phyloP scores from a whole-genome alignment of 208 protist genomes.

The Trypanosoma brucei region DNA sequence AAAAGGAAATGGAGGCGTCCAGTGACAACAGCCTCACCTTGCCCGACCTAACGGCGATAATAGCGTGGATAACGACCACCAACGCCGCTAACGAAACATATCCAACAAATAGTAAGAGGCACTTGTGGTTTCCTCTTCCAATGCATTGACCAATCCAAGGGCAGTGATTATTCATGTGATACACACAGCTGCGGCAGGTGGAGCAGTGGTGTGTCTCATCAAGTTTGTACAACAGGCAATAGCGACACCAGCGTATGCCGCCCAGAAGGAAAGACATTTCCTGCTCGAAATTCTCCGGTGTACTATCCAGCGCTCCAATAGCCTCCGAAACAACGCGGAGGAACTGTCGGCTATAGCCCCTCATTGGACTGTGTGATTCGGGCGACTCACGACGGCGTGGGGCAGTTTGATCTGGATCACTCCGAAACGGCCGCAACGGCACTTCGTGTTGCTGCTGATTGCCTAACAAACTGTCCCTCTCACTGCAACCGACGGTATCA shows the following conservation, averaged over 20 bases:
- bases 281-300: conserved; percentile 18
- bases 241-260: conserved; percentile 41
- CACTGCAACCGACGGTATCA: neutral
- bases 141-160: conserved; percentile 77
- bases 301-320: conserved; percentile 11
- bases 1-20: neutral
- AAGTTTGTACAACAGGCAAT: conserved; percentile 69
- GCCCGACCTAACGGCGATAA: neutral
- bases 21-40: neutral
- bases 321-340: conserved; percentile 9
- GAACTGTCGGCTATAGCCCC: conserved; percentile 2
- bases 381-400: too few species aligned
- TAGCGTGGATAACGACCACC: neutral
- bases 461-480: neutral
- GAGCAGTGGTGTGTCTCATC: conserved; percentile 79
- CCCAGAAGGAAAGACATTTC: conserved; percentile 58
- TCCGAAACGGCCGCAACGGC: too few species aligned
- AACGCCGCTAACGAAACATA: conserved; percentile 18
- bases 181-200: conserved; percentile 69
- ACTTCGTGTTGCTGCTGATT: neutral
- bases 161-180: conserved; percentile 76
- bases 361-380: too few species aligned
- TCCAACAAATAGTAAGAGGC: conserved; percentile 60
- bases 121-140: conserved; percentile 73
- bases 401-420: too few species aligned